Base-by-base conservation (phyloP, 1,284 basidiomycete genomes). In the Cutaneotrichosporon spelunceum region DNA sequence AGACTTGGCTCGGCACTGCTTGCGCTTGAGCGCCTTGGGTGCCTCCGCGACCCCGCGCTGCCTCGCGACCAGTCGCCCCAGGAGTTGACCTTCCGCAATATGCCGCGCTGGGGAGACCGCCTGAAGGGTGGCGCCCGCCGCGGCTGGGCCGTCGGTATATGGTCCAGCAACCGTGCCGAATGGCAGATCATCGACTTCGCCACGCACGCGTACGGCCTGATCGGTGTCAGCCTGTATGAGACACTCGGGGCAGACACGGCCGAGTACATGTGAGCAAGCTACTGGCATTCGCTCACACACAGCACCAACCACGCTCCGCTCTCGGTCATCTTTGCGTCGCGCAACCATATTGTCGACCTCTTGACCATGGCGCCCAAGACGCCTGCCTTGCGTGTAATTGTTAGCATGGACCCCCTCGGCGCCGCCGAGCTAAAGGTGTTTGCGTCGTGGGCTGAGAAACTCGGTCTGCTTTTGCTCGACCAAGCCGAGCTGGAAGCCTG, bases 171-270 rank as follows among this genome's bases (percentile, higher is more conserved):
- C 65, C 70, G 81, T 34, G 79, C 80, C 88, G 94, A 94, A 80
- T 97, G 94, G 93, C 92, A 95, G 79, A 80, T 94, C 44, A 82
- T 93, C 54, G 91, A 93, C 70, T 81, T 91, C 57, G 88, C 89
- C 14, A 80, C 87, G 62, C 86, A 90, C 61, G 88, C 87, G 10
- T 95, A 94, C 75, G 83, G 83, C 21, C 87, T 90, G 72, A 87
- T 93, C 34, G 83, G 86, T 21, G 90, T 94, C 61, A 88, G 87
- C 71, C 81, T 97, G 65, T 97, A 97, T 77, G 93, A 96, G 74
- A 95, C 93, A 0, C 81, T 96, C 50, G 94, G 94, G 4, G 87
- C 86, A 66, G 88, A 91, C 60, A 63, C 73, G 24, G 68, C 60
- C 24, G 60, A 69, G 60, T 72, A 73, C 69, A 68, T 69, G 73